Conservation (phyloP, 129 eudicot genomes). For the Silybum marianum region DNA sequence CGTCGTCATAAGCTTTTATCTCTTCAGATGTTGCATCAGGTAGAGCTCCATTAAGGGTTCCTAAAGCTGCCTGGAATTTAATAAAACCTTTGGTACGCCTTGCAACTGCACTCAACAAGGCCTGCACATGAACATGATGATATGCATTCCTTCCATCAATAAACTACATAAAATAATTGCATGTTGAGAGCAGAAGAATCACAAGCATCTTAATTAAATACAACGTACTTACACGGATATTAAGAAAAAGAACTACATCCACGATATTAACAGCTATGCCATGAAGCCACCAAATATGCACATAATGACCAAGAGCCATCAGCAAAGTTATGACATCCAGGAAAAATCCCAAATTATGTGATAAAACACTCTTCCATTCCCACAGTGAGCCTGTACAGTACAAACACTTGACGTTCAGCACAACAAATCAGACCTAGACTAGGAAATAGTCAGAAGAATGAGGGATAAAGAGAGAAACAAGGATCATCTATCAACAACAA, state of each 20-base stretch:
- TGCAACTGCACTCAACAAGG: slow-evolving; percentile 78
- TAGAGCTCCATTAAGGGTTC: slow-evolving; percentile 92
- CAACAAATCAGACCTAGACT: neutral
- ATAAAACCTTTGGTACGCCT: slow-evolving; percentile 77
- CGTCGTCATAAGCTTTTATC: slow-evolving; percentile 86
- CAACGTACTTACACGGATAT: slow-evolving; percentile 62
- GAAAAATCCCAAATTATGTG: slow-evolving; percentile 74
- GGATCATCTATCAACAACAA: no score
- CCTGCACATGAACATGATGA: slow-evolving; percentile 45
- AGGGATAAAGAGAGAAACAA: no score
- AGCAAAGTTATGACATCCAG: slow-evolving; percentile 84
- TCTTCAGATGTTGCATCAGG: slow-evolving; percentile 93
- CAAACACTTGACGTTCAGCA: slow-evolving; percentile 7
- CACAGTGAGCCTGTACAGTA: slow-evolving; percentile 71
- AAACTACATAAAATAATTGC: no score
- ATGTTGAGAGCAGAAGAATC: neutral
- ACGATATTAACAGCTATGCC: slow-evolving; percentile 93
- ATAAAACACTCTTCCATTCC: slow-evolving; percentile 84
- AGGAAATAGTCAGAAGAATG: neutral
- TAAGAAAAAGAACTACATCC: slow-evolving; percentile 84
- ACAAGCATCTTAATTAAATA: slow-evolving; percentile 17
- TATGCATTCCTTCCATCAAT: neutral
- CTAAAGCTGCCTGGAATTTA: slow-evolving; percentile 69
- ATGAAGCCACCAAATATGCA: slow-evolving; percentile 95
- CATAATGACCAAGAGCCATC: slow-evolving; percentile 92